Percentiles rank a stretch among this genome's conserved stretches.
Evolutionary conservation across 1,284 basidiomycete genomes (phyloP).

Genomic region (Ceratobasidium papillatum): DNA sequence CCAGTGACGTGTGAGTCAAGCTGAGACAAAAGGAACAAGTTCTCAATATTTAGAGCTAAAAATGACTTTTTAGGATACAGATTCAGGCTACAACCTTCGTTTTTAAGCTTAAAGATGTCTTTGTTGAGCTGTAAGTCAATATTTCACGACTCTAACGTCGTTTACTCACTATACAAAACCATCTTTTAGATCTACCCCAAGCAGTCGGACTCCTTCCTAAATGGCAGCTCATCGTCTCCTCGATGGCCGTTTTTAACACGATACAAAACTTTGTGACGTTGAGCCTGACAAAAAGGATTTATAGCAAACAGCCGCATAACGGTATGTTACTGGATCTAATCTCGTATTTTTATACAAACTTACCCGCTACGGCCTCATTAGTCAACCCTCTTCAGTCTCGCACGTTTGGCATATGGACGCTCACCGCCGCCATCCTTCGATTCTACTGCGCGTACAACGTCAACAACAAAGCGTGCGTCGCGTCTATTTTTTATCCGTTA

Average conservation of each 20-base stretch:
- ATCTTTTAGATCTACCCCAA: conserved; percentile 63
- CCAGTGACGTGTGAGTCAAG: too few relatives aligned
- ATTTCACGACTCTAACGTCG: not conserved
- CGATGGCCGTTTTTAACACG: conserved; percentile 83
- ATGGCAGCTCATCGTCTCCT: conserved; percentile 85
- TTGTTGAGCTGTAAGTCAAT: conserved; percentile 10
- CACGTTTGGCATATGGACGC: conserved; percentile 89
- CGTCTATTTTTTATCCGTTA: conserved; percentile 34
- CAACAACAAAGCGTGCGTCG: conserved; percentile 74
- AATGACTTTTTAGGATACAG: not conserved
- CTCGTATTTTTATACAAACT: not conserved
- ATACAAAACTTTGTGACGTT: conserved; percentile 82
- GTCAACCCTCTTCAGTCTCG: conserved; percentile 86
- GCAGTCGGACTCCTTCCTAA: conserved; percentile 76
- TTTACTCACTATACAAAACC: not conserved
- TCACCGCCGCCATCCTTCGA: conserved; percentile 82
- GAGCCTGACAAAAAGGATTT: conserved; percentile 79
- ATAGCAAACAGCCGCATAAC: conserved; percentile 64
- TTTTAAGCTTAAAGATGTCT: conserved; percentile 5
- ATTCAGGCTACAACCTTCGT: too few relatives aligned
- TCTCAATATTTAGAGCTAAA: not conserved
- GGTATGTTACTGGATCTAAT: conserved; percentile 49
- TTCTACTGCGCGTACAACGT: conserved; percentile 89
- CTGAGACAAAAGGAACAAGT: not conserved
- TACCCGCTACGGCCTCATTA: conserved; percentile 51